Evolutionary conservation across 345 rosid species (phyloP), one percentile per base, ranked within the genome.

Genomic region (Barbarea vulgaris): DNA sequence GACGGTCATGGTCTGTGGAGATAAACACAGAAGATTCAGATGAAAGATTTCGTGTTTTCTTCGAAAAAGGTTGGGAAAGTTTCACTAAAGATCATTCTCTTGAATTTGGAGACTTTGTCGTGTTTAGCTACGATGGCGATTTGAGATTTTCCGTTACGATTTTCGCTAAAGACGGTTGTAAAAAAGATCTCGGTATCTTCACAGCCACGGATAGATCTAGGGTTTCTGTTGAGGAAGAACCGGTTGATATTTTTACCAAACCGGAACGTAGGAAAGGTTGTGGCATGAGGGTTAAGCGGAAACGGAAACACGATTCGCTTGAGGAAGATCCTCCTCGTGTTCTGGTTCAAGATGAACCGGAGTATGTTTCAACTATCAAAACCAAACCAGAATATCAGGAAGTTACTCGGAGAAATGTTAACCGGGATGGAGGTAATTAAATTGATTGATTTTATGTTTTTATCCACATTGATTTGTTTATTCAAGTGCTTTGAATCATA

Each of bases 71-170:
- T 48, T 77, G 80, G 80, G 33, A 27, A 2, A 9, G 7, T 24
- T 62, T 77, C 41, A 71, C 42, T 12, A 7, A 53, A 0, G 75
- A 46, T 69, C 75, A 62, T 2, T 69, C 80, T 24, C 75, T 76
- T 13, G 65, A 69, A 4, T 76, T 76, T 9, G 80, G 80, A 31
- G 80, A 76, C 31, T 76, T 76, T 42, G 70, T 76, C 0, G 30
- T 69, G 51, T 69, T 76, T 18, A 9, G 57, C 4, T 76, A 53
- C 75, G 65, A 69, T 27, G 75, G 75, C 11, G 59, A 9, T 64
- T 42, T 28, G 4, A 76, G 59, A 33, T 69, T 76, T 1, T 48
- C 64, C 44, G 75, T 76, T 27, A 34, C 51, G 8, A 34, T 76
- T 42, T 76, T 12, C 51, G 75, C 66, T 44, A 63, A 53, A 30